A percentile compares a stretch with the other conserved stretches of the same genome.
phyloP scores from a whole-genome alignment of 805 yeast species.

The Wickerhamiella slavikovae region DNA sequence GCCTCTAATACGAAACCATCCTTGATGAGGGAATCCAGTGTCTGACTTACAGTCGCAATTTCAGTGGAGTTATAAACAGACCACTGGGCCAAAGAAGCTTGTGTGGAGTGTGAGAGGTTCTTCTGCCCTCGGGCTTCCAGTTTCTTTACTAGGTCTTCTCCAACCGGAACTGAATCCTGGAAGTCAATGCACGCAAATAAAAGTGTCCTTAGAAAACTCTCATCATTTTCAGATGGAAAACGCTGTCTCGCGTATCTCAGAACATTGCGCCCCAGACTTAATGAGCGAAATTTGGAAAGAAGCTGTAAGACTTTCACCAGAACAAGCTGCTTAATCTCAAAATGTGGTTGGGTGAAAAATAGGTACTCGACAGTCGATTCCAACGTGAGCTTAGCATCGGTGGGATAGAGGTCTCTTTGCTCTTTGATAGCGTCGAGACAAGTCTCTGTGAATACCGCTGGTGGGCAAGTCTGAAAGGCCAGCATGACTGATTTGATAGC shows the following conservation, averaged over 20 bases:
- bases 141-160: slow-evolving; percentile 3
- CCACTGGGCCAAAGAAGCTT: slow-evolving; percentile 21
- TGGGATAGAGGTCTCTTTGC: too few relatives aligned
- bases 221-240: slow-evolving; percentile 3
- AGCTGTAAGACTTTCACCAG: too few relatives aligned
- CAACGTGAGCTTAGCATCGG: too few relatives aligned
- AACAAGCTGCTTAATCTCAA: slow-evolving; percentile 2
- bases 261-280: slow-evolving; percentile 8
- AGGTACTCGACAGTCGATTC: too few relatives aligned
- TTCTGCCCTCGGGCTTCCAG: slow-evolving; percentile 3
- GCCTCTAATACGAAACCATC: slow-evolving; percentile 11
- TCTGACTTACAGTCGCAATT: slow-evolving; percentile 3
- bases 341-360: slow-evolving; percentile 7
- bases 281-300: too few relatives aligned
- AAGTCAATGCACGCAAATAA: slow-evolving; percentile 13
- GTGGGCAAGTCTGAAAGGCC: too few relatives aligned
- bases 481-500: too few relatives aligned
- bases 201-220: slow-evolving; percentile 14
- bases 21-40: slow-evolving; percentile 7
- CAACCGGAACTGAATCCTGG: slow-evolving; percentile 7
- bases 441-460: too few relatives aligned
- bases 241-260: slow-evolving; percentile 5
- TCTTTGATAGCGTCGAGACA: too few relatives aligned
- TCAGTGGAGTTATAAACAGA: slow-evolving; percentile 11
- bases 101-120: slow-evolving; percentile 15